Percentiles rank a stretch among this genome's conserved stretches.
Evolutionary conservation across 352 stramenopile species (phyloP).

Genomic region (Globisporangium yorkense): DNA sequence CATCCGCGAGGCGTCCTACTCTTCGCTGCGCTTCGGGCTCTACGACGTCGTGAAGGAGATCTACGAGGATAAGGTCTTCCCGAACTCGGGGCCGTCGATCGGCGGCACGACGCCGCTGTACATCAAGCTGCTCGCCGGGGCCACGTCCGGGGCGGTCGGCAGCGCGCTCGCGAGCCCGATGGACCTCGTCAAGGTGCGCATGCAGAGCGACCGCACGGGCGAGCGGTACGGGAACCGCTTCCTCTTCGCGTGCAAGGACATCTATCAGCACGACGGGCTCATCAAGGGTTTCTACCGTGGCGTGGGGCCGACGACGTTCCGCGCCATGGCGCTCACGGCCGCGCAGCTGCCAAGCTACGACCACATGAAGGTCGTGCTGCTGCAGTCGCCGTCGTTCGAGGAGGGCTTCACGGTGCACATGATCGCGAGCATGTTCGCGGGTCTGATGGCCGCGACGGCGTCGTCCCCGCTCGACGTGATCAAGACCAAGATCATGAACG

Average conservation of each 20-base stretch:
- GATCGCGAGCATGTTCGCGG: slow-evolving; percentile 64
- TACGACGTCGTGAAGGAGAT: slow-evolving; percentile 77
- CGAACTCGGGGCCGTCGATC: slow-evolving; percentile 24
- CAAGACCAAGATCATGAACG: slow-evolving; percentile 86
- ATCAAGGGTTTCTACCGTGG: slow-evolving; percentile 68
- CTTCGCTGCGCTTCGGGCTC: slow-evolving; percentile 67
- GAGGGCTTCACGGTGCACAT: slow-evolving; percentile 62
- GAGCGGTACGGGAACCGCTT: slow-evolving; percentile 60
- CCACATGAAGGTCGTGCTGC: slow-evolving; percentile 64
- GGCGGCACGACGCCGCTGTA: slow-evolving; percentile 41
- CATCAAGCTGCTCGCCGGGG: slow-evolving; percentile 63
- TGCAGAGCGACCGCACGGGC: slow-evolving; percentile 64
- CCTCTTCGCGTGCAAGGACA: slow-evolving; percentile 51
- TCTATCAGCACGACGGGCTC: slow-evolving; percentile 54
- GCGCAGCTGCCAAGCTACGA: slow-evolving; percentile 78
- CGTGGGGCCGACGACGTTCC: slow-evolving; percentile 54
- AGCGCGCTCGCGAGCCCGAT: slow-evolving; percentile 70
- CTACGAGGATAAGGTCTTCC: slow-evolving; percentile 49
- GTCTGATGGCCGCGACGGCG: slow-evolving; percentile 56
- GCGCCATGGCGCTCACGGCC: slow-evolving; percentile 69
- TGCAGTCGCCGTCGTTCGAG: slow-evolving; percentile 40
- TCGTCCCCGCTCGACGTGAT: slow-evolving; percentile 77
- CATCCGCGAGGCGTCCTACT: slow-evolving; percentile 71
- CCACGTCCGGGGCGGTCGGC: slow-evolving; percentile 55
- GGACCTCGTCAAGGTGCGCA: slow-evolving; percentile 75